phyloP scores from a whole-genome alignment of 768 basidiomycete genomes.

The Suillus occidentalis region DNA sequence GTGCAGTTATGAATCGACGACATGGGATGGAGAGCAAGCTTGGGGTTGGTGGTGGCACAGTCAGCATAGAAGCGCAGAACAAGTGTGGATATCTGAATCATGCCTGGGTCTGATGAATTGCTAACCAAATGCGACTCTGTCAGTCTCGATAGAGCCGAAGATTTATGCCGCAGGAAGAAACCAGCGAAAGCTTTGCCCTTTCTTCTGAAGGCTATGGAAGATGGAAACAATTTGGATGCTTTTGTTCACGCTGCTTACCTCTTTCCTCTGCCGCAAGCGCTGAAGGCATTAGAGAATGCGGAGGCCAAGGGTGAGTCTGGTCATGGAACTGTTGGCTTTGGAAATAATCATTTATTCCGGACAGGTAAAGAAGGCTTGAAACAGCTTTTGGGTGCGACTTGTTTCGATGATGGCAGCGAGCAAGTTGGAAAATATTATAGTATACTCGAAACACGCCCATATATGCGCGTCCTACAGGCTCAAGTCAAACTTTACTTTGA shows the following conservation, averaged over 20 bases:
- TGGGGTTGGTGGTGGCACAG: conserved; percentile 30
- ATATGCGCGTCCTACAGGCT: conserved; percentile 45
- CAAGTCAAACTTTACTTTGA: conserved; percentile 37
- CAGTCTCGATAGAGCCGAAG: conserved; percentile 40
- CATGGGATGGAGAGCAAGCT: conserved; percentile 22
- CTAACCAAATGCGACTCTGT: background rate
- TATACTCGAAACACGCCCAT: conserved; percentile 42
- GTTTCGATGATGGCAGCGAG: conserved; percentile 39
- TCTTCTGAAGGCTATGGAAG: conserved; percentile 40
- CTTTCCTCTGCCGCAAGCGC: conserved; percentile 25
- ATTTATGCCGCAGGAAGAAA: conserved; percentile 32
- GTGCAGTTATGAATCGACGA: conserved; percentile 12
- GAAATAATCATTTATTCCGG: background rate
- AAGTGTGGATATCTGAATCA: conserved; percentile 20
- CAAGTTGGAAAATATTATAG: conserved; percentile 39
- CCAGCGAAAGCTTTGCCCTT: conserved; percentile 39
- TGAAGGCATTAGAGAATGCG: conserved; percentile 29
- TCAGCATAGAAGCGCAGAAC: conserved; percentile 29
- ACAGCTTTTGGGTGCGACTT: conserved; percentile 29
- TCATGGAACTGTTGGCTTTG: background rate
- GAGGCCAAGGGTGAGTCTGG: conserved; percentile 20
- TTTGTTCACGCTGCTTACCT: conserved; percentile 38
- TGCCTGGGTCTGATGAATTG: background rate
- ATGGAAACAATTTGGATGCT: conserved; percentile 42
- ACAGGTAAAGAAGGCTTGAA: conserved; percentile 32